Base-by-base conservation (phyloP, 352 stramenopile species). In the Phytophthora chlamydospora region DNA sequence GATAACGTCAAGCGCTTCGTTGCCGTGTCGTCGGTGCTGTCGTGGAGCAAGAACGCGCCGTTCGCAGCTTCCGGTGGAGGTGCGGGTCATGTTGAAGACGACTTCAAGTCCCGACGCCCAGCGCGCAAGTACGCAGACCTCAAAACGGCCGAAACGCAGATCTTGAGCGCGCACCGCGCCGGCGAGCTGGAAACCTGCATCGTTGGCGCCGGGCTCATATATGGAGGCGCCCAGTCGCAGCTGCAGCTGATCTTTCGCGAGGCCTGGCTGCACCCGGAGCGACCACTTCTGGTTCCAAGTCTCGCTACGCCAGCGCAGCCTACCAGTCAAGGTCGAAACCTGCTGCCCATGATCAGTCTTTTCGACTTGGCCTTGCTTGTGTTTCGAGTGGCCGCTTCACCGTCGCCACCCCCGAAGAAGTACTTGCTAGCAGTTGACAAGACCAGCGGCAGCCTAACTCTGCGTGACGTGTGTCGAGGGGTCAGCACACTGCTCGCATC, bases 281-380 rank as follows among this genome's bases (percentile, higher is more conserved):
- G 50, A 1, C 71, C 83, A 2, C 36, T 92, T 17, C 50, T 92
- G 6, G 80, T 95, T 5, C 83, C 84, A 9, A 88, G 78, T 38
- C 44, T 90, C 21, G 46, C 51, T 10, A 36, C 51, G 1, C 39
- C 39, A 33, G 51, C 66, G 8, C 79, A 85, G 3, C 47, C 58
- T 29, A 65, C 58, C 2, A 61, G 51, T 51, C 59, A 64, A 38
- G 82, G 82, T 12, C 67, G 71, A 8, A 94, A 96, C 52, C 19
- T 91, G 35, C 39, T 96, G 32, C 89, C 89, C 16, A 95, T 89
- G 73, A 87, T 96, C 56, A 89, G 85, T 53, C 73, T 96, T 10
- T 90, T 85, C 57, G 89, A 96, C 51, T 52, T 94, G n/a, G 87
- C 78, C 6, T 61, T 78, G 8, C 57, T 93, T 17, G 50, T 76